Evolutionary conservation across 2,329 filamentous ascomycete species (phyloP).

Genomic region (Fusarium sp.): DNA sequence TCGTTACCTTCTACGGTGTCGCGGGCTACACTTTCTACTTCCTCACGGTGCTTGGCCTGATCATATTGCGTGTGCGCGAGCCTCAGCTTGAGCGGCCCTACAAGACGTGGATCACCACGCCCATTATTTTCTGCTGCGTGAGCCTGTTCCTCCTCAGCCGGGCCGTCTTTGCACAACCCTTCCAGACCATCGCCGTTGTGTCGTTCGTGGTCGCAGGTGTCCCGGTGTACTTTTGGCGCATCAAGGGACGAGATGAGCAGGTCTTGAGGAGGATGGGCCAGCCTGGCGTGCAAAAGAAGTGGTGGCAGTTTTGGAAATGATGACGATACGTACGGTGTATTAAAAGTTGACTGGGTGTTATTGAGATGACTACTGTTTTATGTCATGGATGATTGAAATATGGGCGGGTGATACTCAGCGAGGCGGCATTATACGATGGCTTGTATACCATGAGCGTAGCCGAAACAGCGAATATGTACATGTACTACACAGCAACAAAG

Average conservation of each 20-base stretch:
- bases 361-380: conserved; percentile 7
- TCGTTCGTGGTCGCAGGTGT: conserved; percentile 86
- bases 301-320: conserved; percentile 73
- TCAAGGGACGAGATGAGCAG: conserved; percentile 72
- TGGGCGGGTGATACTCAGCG: neutral
- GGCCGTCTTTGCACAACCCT: conserved; percentile 88
- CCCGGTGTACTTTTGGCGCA: conserved; percentile 89
- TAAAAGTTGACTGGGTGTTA: neutral
- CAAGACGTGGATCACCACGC: conserved; percentile 95
- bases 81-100: conserved; percentile 91
- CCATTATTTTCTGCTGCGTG: conserved; percentile 98
- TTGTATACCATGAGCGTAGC: conserved; percentile 23
- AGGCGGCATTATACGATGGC: conserved; percentile 16
- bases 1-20: conserved; percentile 97
- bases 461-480: conserved; percentile 16
- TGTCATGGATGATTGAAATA: conserved; percentile 18
- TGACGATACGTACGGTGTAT: neutral
- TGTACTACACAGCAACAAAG: conserved; percentile 26
- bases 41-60: conserved; percentile 90
- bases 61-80: conserved; percentile 88
- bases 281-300: conserved; percentile 52
- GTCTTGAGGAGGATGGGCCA: conserved; percentile 56
- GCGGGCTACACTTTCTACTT: conserved; percentile 99
- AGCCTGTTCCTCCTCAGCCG: conserved; percentile 90
- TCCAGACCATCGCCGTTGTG: conserved; percentile 90